A percentile compares a stretch with the other conserved stretches of the same genome.
phyloP scores from a whole-genome alignment of 164 flowering plant species.

The Piper betle region DNA sequence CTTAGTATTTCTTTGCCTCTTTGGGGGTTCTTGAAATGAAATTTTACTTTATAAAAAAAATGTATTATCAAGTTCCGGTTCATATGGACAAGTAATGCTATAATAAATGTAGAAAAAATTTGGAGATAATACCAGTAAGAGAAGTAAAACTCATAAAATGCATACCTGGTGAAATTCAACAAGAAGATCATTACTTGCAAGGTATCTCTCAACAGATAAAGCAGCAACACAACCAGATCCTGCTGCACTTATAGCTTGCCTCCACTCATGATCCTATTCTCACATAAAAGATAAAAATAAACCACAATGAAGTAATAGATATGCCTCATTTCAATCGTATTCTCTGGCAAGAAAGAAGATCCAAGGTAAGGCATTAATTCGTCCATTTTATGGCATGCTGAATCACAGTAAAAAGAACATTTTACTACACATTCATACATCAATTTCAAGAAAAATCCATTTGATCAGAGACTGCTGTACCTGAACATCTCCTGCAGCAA shows the following conservation, averaged over 20 bases:
- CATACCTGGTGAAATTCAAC: conserved; percentile 95
- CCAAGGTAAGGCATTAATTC: not conserved
- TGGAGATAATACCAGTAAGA: too few relatives aligned
- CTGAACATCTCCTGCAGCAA: conserved; percentile 99
- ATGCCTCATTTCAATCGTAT: too few relatives aligned
- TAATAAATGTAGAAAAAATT: too few relatives aligned
- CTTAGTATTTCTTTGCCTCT: too few relatives aligned
- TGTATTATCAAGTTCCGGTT: too few relatives aligned
- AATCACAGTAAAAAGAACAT: too few relatives aligned
- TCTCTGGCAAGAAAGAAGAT: too few relatives aligned
- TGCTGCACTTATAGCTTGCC: conserved; percentile 98
- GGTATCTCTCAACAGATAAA: conserved; percentile 92
- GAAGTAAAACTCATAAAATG: not conserved
- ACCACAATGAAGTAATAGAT: not conserved
- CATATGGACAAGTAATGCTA: too few relatives aligned
- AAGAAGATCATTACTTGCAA: conserved; percentile 64
- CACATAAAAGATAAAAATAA: conserved; percentile 1
- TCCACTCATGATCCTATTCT: conserved; percentile 92
- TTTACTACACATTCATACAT: not conserved
- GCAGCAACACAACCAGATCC: conserved; percentile 99
- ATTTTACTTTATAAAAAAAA: too few relatives aligned
- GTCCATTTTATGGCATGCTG: not conserved
- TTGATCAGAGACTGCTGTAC: conserved; percentile 13
- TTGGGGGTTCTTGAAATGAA: too few relatives aligned
- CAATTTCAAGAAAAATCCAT: too few relatives aligned